Base-by-base conservation (phyloP, 352 stramenopile genomes). In the Phytopythium mirpurense region DNA sequence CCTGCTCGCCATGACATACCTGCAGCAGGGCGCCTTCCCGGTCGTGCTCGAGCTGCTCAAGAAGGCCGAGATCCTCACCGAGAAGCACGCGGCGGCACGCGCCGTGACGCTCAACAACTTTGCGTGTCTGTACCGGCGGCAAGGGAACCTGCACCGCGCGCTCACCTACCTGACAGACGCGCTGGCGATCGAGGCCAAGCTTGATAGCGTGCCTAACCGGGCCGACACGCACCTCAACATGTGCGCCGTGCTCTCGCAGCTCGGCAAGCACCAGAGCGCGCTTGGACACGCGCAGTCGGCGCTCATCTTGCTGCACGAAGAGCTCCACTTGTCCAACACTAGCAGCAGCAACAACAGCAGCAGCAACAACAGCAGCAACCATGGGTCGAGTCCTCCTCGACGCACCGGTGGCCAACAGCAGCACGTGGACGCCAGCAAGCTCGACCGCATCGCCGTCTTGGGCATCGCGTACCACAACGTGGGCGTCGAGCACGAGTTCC, bases 401-500 rank as follows among this genome's bases (percentile, higher is more conserved):
- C 36, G 48, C 18, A 15, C 16, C 5, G 26, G 26, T 5, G n/a
- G n/a, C 9, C 40, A 19, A 8, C 18, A 51, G 18, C 31, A 60
- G 1, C 19, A 16, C 5, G 14, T 72, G 1, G 65, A 83, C 7
- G 32, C 70, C 2, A 68, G 72, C 12, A 89, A 94, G 37, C 67
- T 90, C 16, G 93, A 98, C 48, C 77, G 93, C 2, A 76, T 98
- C 16, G 90, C 93, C 11, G 93, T 98, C 2, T 66, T 98, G 14
- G 89, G 87, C 1, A 97, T 98, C 29, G 93, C 93, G 9, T 98
- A 98, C 64, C 93, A 98, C 59, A 98, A 98, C 55, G 88, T 97
- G 37, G 93, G 91, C 24, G 93, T 98, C 19, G 93, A 98, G 63
- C 88, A 98, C 44, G 93, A 98, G 56, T 98, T 98, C 56, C 69